Evolutionary conservation across 2,329 filamentous ascomycete genomes (phyloP), one percentile per base, ranked within the genome.

Genomic region (Amphichorda felina): DNA sequence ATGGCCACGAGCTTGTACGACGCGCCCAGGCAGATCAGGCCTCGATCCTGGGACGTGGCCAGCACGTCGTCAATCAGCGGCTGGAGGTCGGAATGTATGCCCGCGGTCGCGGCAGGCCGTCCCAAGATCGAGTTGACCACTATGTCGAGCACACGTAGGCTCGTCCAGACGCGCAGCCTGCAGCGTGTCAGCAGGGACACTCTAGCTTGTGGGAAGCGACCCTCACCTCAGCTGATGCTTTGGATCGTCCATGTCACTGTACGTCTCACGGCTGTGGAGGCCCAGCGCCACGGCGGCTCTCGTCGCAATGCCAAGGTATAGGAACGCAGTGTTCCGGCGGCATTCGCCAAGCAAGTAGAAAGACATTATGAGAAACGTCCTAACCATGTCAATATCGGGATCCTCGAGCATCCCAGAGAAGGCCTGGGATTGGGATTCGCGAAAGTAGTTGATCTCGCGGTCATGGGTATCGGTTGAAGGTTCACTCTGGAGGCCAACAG

Each of bases 321-420:
- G 75, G 36, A 75, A 79, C 0, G 73, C 73, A 1, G 72, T 62
- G 38, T 76, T 76, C 8, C 72, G 59, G 22, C 69, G 68, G 35
- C 72, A 76, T 4, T 68, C 68, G 0, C 68, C 70, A 3, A 74
- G 59, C 63, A 75, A 70, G 42, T 73, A 76, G 41, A 74, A 73
- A 1, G 70, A 61, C 64, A 76, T 69, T 13, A 75, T 54, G 0
- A 73, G 49, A 40, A 73, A 76, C 0, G 59, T 54, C 13, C 66
- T 56, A 4, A 72, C 63, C 45, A 73, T 56, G 33, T 70, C 59
- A 9, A 73, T 50, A 26, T 65, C 72, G 0, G 70, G 70, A 38
- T 72, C 64, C 41, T 67, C 63, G 0, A 74, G 53, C 54, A 71
- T 69, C 5, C 60, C 61, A 11, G 61, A 55, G 38, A 75, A 67